phyloP scores from a whole-genome alignment of 2,329 filamentous ascomycete genomes.

The Curvularia hawaiiensis region DNA sequence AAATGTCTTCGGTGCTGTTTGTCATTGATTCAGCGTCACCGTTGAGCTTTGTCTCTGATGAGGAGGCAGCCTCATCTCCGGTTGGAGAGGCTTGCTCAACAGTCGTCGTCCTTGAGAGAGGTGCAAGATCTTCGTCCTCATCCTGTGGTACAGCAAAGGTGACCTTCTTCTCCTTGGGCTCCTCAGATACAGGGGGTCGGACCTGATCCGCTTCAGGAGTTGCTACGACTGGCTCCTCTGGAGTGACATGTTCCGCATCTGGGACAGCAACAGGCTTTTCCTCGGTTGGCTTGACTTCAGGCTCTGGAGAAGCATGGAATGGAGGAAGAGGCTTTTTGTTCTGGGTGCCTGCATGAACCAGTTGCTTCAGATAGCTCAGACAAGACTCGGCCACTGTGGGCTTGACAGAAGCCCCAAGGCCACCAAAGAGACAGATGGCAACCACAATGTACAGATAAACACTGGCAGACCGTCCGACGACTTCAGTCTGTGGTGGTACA shows the following conservation, averaged over 20 bases:
- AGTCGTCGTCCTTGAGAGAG: constrained; percentile 43
- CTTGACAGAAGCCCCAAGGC: constrained; percentile 21
- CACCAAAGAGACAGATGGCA: constrained; percentile 18
- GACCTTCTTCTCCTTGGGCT: constrained; percentile 41
- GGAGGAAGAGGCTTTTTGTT: constrained; percentile 13
- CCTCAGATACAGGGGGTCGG: constrained; percentile 15
- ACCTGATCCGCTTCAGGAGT: constrained; percentile 11
- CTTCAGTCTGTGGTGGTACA: constrained; percentile 22
- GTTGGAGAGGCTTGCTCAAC: constrained; percentile 32
- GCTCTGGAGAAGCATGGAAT: constrained; percentile 13
- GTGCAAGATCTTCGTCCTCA: constrained; percentile 40
- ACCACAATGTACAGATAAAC: constrained; percentile 16
- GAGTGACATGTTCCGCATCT: constrained; percentile 8
- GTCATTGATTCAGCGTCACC: constrained; percentile 14
- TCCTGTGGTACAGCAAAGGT: constrained; percentile 40
- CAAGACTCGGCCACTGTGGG: constrained; percentile 18
- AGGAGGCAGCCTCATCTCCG: constrained; percentile 19
- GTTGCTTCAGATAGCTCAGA: constrained; percentile 23
- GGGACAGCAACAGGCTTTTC: constrained; percentile 5
- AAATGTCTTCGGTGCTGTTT: constrained; percentile 23
- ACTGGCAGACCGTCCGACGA: constrained; percentile 18
- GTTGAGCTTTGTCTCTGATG: constrained; percentile 8
- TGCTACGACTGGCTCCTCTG: constrained; percentile 10
- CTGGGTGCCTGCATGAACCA: constrained; percentile 17
- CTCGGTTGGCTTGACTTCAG: constrained; percentile 8